phyloP scores from a whole-genome alignment of 2,329 filamentous ascomycete genomes.

The Diaporthe amygdali region DNA sequence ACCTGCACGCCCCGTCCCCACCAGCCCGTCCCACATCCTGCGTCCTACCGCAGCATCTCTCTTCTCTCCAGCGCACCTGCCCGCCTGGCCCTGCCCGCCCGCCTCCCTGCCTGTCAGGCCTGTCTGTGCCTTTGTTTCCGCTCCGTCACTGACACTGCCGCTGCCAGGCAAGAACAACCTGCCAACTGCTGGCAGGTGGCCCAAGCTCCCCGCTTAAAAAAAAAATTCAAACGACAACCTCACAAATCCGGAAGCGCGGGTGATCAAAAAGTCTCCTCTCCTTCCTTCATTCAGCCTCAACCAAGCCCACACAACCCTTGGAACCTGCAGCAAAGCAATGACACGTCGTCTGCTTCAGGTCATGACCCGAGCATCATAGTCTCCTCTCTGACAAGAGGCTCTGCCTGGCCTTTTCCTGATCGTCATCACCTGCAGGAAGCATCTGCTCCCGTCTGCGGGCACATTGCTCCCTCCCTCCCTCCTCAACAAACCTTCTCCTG shows the following conservation, averaged over 20 bases:
- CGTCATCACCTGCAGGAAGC: conserved; percentile 7
- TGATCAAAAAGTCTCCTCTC: not conserved
- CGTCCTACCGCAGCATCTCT: not conserved
- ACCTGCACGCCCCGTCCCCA: not conserved
- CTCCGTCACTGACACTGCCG: not conserved
- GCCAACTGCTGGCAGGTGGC: not conserved
- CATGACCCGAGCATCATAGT: conserved; percentile 15
- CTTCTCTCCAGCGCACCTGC: too few species aligned
- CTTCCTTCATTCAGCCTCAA: conserved; percentile 2
- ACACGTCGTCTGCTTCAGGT: not conserved
- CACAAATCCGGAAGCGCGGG: not conserved
- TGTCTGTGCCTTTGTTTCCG: not conserved
- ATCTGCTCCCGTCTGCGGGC: not conserved
- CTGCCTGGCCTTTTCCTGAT: not conserved
- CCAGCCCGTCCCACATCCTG: not conserved
- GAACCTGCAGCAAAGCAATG: not conserved
- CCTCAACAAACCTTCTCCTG: not conserved
- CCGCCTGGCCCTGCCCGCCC: not conserved
- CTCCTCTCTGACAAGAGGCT: not conserved
- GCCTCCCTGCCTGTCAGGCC: not conserved
- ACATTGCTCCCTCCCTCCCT: not conserved
- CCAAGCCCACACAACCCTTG: not conserved
- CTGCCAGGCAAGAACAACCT: not conserved
- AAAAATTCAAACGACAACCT: not conserved
- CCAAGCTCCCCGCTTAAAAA: conserved; percentile 5